Evolutionary conservation across 2,329 filamentous ascomycete genomes (phyloP).

Genomic region (Aspergillus quadrilineatus): DNA sequence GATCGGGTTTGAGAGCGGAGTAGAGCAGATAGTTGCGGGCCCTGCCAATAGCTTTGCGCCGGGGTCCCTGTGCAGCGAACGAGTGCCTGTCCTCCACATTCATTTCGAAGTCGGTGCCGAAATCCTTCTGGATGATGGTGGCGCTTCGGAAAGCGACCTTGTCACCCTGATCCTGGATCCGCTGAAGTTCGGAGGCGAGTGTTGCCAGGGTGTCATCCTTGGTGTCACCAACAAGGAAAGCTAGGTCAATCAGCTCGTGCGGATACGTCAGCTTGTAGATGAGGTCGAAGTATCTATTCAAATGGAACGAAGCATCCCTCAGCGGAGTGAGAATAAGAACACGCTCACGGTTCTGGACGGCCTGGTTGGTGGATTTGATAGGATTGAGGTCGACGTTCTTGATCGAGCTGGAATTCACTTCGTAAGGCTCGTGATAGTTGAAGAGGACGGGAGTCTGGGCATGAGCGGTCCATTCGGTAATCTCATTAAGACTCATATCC

Average conservation of each 20-base stretch:
- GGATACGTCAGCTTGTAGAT: conserved; percentile 88
- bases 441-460: conserved; percentile 91
- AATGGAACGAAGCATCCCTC: conserved; percentile 78
- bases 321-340: conserved; percentile 90
- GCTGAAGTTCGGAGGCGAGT: conserved; percentile 78
- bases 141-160: conserved; percentile 82
- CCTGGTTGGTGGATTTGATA: conserved; percentile 76
- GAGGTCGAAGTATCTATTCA: conserved; percentile 91
- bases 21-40: conserved; percentile 90
- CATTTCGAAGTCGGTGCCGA: conserved; percentile 73
- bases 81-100: conserved; percentile 78
- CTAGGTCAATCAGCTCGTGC: conserved; percentile 91
- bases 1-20: conserved; percentile 82
- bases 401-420: conserved; percentile 79
- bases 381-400: conserved; percentile 79
- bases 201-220: conserved; percentile 88
- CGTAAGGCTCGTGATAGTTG: conserved; percentile 87
- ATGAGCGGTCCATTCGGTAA: conserved; percentile 83
- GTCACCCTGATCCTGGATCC: conserved; percentile 77
- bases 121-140: conserved; percentile 86
- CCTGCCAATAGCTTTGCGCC: conserved; percentile 83
- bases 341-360: conserved; percentile 76
- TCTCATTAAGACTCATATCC: conserved; percentile 90
- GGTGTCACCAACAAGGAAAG: conserved; percentile 90
- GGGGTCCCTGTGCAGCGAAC: conserved; percentile 82